Conservation (phyloP, 176 grass and related monocot genomes). For the Puya raimondii region DNA sequence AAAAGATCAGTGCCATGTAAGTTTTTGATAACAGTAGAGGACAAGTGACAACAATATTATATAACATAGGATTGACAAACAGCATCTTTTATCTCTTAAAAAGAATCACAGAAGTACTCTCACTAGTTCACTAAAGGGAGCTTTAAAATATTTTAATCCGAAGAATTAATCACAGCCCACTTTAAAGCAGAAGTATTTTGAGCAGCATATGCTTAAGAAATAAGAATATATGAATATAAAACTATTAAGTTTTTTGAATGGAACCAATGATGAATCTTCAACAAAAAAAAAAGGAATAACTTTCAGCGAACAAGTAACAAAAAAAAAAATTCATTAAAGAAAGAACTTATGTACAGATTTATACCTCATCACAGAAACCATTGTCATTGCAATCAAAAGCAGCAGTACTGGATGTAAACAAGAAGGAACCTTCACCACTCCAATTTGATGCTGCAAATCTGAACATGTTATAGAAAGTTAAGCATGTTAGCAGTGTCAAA, state of each 20-base stretch:
- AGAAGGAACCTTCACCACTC: conserved; percentile 78
- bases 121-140: neutral
- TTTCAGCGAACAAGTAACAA: neutral
- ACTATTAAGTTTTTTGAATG: neutral
- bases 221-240: neutral
- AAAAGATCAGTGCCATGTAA: neutral
- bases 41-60: neutral
- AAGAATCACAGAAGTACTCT: neutral
- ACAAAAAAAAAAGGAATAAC: neutral
- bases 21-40: neutral
- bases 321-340: neutral
- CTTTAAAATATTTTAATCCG: neutral
- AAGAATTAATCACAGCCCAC: neutral
- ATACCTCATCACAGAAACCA: conserved; percentile 65
- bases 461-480: conserved; percentile 6
- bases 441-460: conserved; percentile 80
- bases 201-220: neutral
- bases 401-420: conserved; percentile 87
- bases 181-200: neutral
- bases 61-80: neutral
- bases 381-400: conserved; percentile 72
- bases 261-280: neutral
- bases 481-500: neutral
- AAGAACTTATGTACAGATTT: conserved; percentile 1
- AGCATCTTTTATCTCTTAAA: neutral